Evolutionary conservation across 192 early-diverging fungal genomes (phyloP).

Genomic region (Linnemannia exigua): DNA sequence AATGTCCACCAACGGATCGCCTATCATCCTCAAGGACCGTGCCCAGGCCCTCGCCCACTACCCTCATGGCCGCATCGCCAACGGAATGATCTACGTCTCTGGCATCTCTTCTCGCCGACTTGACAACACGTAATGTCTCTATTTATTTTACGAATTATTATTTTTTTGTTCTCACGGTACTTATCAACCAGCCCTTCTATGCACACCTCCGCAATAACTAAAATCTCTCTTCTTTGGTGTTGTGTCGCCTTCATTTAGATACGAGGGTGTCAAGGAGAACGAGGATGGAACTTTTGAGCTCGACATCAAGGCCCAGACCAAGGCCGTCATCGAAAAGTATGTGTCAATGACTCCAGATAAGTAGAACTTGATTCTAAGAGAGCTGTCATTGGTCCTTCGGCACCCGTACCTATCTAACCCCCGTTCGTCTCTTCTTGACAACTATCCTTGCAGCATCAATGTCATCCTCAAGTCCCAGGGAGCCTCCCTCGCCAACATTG

Average conservation of each 20-base stretch:
- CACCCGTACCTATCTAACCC: too few species aligned
- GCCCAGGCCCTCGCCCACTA: constrained; percentile 76
- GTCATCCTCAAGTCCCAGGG: constrained; percentile 67
- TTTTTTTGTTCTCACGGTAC: not conserved
- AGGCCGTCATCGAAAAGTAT: constrained; percentile 75
- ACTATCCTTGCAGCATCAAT: constrained; percentile 62
- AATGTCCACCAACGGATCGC: constrained; percentile 62
- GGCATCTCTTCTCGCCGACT: constrained; percentile 69
- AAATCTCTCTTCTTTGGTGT: not conserved
- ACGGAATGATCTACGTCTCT: constrained; percentile 71
- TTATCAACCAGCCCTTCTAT: too few species aligned
- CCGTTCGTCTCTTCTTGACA: too few species aligned
- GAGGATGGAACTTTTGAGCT: constrained; percentile 67
- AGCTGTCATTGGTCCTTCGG: too few species aligned
- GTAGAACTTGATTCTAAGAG: too few species aligned
- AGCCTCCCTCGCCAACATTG: constrained; percentile 66
- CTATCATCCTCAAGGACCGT: constrained; percentile 62
- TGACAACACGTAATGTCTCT: constrained; percentile 70
- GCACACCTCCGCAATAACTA: too few species aligned
- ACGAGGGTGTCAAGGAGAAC: constrained; percentile 62
- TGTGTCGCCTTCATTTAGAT: constrained; percentile 25
- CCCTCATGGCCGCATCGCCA: constrained; percentile 71
- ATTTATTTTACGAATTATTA: not conserved
- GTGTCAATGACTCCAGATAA: not conserved
- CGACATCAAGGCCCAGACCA: constrained; percentile 75